Conservation (phyloP, 352 stramenopile species). For the Phytophthora chlamydospora region DNA sequence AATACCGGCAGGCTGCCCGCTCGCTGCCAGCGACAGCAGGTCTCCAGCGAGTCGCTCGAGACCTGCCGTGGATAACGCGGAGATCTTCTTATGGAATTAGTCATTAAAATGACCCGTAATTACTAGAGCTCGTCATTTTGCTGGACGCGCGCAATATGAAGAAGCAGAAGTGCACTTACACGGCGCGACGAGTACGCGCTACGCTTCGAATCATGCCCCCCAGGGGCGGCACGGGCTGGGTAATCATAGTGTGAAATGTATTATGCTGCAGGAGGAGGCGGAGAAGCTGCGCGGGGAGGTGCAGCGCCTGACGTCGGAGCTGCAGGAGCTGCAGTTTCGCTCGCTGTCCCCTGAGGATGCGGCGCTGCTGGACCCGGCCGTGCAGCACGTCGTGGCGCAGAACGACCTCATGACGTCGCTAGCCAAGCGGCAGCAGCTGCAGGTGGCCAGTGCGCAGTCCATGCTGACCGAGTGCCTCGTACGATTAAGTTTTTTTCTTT, state of each 20-base stretch:
- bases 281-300: conserved; percentile 22
- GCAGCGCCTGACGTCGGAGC: conserved; percentile 21
- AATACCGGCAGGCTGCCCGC: too few relatives aligned
- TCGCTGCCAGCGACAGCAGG: too few relatives aligned
- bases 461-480: conserved; percentile 37
- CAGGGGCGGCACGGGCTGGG: too few relatives aligned
- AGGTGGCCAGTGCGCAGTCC: conserved; percentile 38
- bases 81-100: too few relatives aligned
- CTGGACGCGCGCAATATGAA: too few relatives aligned
- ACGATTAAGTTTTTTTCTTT: conserved; percentile 10
- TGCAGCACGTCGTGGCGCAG: conserved; percentile 21
- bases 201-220: too few relatives aligned
- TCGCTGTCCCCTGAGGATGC: conserved; percentile 15
- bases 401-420: conserved; percentile 35
- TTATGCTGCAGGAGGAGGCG: conserved; percentile 31
- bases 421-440: conserved; percentile 43
- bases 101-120: too few relatives aligned
- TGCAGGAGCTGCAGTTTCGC: conserved; percentile 21
- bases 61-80: too few relatives aligned
- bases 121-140: too few relatives aligned
- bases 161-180: conserved; percentile 33
- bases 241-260: background rate
- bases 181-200: conserved; percentile 15
- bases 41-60: too few relatives aligned
- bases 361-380: conserved; percentile 9